A percentile compares a stretch with the other conserved stretches of the same genome.
phyloP scores from a whole-genome alignment of 495 filamentous ascomycete species.

The Tricharina praecox region DNA sequence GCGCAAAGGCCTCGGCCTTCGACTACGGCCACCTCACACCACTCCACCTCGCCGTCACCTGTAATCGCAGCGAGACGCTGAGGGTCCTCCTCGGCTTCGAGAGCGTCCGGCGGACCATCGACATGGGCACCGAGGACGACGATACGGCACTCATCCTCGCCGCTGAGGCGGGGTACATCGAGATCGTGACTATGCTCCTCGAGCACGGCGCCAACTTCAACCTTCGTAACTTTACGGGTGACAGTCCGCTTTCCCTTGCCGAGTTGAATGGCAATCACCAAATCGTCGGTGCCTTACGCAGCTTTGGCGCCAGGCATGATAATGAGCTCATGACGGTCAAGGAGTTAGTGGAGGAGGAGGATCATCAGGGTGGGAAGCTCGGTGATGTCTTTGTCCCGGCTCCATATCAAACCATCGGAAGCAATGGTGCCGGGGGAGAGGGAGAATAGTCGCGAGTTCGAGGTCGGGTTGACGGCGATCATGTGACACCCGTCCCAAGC shows the following conservation, averaged over 20 bases:
- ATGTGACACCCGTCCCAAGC: too few relatives aligned
- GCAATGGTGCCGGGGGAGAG: too few relatives aligned
- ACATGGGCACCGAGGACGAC: conserved; percentile 1
- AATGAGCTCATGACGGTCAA: too few relatives aligned
- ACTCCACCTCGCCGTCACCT: not conserved
- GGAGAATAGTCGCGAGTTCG: too few relatives aligned
- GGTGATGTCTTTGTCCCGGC: too few relatives aligned
- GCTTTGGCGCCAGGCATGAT: too few relatives aligned
- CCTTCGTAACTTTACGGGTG: not conserved
- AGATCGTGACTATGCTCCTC: not conserved
- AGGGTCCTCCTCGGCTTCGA: not conserved
- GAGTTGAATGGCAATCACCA: too few relatives aligned
- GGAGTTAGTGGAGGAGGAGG: too few relatives aligned
- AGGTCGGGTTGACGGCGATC: too few relatives aligned
- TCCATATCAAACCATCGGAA: too few relatives aligned
- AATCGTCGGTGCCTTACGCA: too few relatives aligned
- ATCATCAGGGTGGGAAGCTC: too few relatives aligned
- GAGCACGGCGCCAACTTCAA: not conserved
- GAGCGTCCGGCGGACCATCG: not conserved
- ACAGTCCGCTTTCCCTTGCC: not conserved
- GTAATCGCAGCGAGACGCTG: not conserved
- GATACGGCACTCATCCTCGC: conserved; percentile 1
- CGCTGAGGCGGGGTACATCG: not conserved
- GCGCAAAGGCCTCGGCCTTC: not conserved
- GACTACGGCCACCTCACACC: conserved; percentile 4